Base-by-base conservation (phyloP, 257 asterid species). In the Misopates orontium region DNA sequence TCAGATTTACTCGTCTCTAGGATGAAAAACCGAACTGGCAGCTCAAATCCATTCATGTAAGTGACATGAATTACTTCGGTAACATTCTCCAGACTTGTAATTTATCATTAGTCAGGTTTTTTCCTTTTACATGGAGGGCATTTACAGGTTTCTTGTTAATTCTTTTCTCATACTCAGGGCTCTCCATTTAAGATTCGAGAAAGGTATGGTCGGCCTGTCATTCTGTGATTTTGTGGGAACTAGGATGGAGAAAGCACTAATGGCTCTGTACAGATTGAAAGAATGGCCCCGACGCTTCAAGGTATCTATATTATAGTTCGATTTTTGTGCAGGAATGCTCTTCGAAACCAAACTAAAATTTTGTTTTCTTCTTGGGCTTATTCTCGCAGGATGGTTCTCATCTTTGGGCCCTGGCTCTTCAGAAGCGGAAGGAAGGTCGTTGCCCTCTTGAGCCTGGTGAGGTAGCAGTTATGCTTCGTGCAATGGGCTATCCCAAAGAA, bases 141-240 rank as follows among this genome's bases (percentile, higher is more conserved):
- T 63, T 68, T 18, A 62, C 42, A 47, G 21, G 7, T 42, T 15
- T 63, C 51, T 68, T 40, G 55, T 58, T 19, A 22, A 47, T 31
- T 24, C 42, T 60, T 15, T 44, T 21, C 16, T 9, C 63, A 22
- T 68, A 39, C 62, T 75, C 86, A 94, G 99, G 99, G 98, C 99
- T 77, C 97, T 94, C 81, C 99, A 94, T 76, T 74, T 94, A 61
- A 84, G 99, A 79, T 94, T 94, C 77, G 99, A 94, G 79, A 94
- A 94, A 82, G 99, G 99, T 75, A 94, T 94, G 99, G 99, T 94
- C 63, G 99, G 99, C 73, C 96, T 94, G 32, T 94, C 98, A 17
- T 94, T 94, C 83, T 94, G 99, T 72, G 99, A 94, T 78, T 94
- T 94, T 78, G 96, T 94, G 65, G 99, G 98, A 41, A 81, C 96